Base-by-base conservation (phyloP, 176 grass and related monocot genomes). In the Poa annua region DNA sequence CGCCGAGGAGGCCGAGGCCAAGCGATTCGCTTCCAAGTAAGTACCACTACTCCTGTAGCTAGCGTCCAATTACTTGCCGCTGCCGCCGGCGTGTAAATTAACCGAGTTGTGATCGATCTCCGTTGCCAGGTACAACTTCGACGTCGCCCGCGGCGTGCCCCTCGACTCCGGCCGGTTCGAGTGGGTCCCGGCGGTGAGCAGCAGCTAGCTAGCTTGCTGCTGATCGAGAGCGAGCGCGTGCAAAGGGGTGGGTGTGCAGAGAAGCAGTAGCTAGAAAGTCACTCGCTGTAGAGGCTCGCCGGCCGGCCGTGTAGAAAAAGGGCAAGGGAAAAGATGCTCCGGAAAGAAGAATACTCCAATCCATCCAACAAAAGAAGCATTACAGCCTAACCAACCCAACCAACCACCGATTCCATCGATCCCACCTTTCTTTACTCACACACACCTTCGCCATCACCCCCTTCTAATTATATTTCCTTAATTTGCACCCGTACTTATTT, bases 11-110 rank as follows among this genome's bases (percentile, higher is more conserved):
- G 88, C 84, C 54, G 61, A 89, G 70, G 81, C 86, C 69, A 80
- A 89, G 65, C 87, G 88, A 16, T 97, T 97, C 78, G 74, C 91
- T 26, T 66, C 86, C 91, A 97, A 93, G 94, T 97, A 88, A 93
- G 88, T 65, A 39, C 63, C 26, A 47, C 2, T 3, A 35, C 59
- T 26, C 24, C 21, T 62, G 24, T 29, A 47, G 16, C 45, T 48
- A 78, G 14, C 55, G 39, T 45, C 55, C 7, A 64, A 19, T 41
- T 72, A 56, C 78, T 10, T 19, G 7, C 17, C 2, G 1, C 45
- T n/a, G 11, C 56, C 33, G 45, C 59, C 12, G 47, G 44, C 74
- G 38, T 80, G 15, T n/a, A 84, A 62, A 62, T 15, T 14, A n/a
- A 91, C 85, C 77, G 29, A 29, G 29, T 29, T 74, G 38, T 5